Conservation (phyloP, 2,329 filamentous ascomycete genomes). For the Stachybotrys elegans region DNA sequence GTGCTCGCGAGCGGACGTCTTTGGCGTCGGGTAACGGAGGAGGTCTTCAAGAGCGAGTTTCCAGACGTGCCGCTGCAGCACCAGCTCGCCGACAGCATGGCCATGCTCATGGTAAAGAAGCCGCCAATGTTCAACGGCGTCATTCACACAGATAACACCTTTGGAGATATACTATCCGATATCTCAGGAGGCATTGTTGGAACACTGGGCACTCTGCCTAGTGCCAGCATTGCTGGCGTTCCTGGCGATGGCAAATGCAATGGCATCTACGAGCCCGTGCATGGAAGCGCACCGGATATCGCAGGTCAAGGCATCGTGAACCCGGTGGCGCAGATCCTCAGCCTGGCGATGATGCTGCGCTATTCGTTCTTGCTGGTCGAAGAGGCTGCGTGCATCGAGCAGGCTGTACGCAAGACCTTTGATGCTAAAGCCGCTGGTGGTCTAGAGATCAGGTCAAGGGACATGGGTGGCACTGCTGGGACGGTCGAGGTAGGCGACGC, state of each 20-base stretch:
- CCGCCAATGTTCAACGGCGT: conserved; percentile 43
- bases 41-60: conserved; percentile 36
- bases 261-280: conserved; percentile 74
- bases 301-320: conserved; percentile 83
- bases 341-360: conserved; percentile 90
- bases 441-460: conserved; percentile 61
- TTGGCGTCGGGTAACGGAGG: conserved; percentile 38
- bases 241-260: conserved; percentile 64
- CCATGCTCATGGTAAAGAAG: conserved; percentile 17
- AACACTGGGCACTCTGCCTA: conserved; percentile 39
- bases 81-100: conserved; percentile 42
- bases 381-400: conserved; percentile 75
- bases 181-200: conserved; percentile 40
- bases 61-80: conserved; percentile 36
- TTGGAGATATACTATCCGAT: conserved; percentile 42
- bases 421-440: conserved; percentile 56
- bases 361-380: conserved; percentile 80
- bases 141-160: conserved; percentile 42
- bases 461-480: conserved; percentile 72
- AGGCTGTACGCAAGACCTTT: conserved; percentile 73
- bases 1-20: conserved; percentile 45
- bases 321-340: conserved; percentile 73
- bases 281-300: conserved; percentile 81
- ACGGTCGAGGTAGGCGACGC: conserved; percentile 74
- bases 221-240: conserved; percentile 38